These are phyloP conservation scores for Podila clonocystis DNA, from an alignment of 192 early-diverging fungal genomes.

Conservation along the genomic window DNA sequence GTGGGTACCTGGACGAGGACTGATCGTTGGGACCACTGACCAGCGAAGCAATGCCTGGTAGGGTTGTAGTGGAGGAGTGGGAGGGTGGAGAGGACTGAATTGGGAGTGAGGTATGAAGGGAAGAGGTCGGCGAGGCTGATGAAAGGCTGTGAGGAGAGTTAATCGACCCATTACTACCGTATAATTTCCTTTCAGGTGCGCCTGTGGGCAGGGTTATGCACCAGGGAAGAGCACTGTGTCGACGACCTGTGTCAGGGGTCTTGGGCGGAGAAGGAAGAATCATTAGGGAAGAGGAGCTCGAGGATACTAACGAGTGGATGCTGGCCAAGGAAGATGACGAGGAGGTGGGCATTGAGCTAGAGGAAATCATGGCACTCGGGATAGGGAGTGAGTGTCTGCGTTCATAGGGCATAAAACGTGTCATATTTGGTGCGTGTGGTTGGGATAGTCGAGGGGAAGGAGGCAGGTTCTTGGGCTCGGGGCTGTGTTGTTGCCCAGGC, in stretches of 20 bases:
- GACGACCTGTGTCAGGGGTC: conserved; percentile 28
- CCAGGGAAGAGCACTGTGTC: conserved; percentile 28
- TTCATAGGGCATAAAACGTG: conserved; percentile 48
- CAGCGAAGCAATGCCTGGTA: conserved; percentile 41
- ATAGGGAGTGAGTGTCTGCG: conserved; percentile 37
- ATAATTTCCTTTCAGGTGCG: background rate
- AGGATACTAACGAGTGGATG: background rate
- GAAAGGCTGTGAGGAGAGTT: conserved; percentile 1
- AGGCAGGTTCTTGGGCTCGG: background rate
- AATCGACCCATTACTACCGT: background rate
- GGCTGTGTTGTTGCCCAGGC: background rate
- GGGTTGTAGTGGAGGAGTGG: conserved; percentile 2
- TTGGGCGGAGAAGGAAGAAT: conserved; percentile 43
- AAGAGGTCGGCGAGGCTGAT: background rate
- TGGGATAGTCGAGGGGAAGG: background rate
- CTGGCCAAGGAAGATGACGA: conserved; percentile 5
- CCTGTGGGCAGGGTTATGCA: conserved; percentile 19
- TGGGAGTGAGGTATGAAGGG: background rate
- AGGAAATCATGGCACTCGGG: conserved; percentile 10
- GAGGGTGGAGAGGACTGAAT: conserved; percentile 1
- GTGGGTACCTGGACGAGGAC: background rate
- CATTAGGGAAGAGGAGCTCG: background rate
- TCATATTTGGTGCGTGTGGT: background rate
- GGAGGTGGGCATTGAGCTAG: background rate
- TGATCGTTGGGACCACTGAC: conserved; percentile 20